Evolutionary conservation across 345 rosid species (phyloP).

Genomic region (Linum trigynum): DNA sequence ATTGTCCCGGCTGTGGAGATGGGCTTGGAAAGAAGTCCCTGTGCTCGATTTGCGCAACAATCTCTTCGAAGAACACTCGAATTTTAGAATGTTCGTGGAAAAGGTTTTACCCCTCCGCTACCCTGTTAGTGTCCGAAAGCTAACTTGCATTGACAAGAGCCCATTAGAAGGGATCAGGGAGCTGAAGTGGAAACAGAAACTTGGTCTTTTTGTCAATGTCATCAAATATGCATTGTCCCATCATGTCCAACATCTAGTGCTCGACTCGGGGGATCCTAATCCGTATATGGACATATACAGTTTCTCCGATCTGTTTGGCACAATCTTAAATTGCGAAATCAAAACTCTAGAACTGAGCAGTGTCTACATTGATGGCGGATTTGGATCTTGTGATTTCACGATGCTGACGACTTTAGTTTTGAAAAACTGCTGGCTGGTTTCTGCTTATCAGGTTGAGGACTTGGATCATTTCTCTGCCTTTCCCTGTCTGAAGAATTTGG

Average conservation of each 20-base stretch:
- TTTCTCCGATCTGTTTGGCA: neutral
- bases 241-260: neutral
- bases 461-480: no score
- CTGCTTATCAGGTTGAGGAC: no score
- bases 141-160: neutral
- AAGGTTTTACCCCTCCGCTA: neutral
- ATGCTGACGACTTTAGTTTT: neutral
- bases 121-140: neutral
- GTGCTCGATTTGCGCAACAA: no score
- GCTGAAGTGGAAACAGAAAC: neutral
- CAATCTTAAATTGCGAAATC: neutral
- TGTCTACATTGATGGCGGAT: neutral
- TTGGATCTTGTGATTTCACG: neutral
- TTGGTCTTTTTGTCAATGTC: neutral
- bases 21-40: no score
- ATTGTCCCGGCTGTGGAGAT: no score
- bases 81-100: neutral
- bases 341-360: neutral
- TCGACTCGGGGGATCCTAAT: neutral
- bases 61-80: no score
- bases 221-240: neutral
- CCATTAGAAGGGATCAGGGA: no score
- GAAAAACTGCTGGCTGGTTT: neutral
- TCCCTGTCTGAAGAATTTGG: neutral
- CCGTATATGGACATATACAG: neutral